Evolutionary conservation across 2,329 filamentous ascomycete genomes (phyloP).

Genomic region (Xylariaceae sp.): DNA sequence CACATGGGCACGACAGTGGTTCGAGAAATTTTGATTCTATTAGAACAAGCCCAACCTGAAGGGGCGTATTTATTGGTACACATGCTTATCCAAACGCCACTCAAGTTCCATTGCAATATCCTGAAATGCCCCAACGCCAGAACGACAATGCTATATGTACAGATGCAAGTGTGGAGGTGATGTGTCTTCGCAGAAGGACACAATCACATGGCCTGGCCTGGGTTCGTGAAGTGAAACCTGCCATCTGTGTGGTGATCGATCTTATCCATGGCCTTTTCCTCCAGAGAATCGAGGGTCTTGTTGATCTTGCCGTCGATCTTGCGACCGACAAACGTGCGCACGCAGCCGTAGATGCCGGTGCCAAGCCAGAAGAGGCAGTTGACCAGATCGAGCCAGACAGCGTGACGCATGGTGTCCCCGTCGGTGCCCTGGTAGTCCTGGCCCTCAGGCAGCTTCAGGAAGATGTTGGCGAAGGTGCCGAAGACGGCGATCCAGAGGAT

Average conservation of each 20-base stretch:
- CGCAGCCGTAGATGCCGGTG: constrained; percentile 37
- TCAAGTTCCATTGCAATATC: no score
- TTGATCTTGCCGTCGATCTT: constrained; percentile 14
- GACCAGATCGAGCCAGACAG: constrained; percentile 67
- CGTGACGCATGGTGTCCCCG: constrained; percentile 58
- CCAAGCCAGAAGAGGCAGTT: constrained; percentile 64
- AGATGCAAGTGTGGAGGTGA: no score
- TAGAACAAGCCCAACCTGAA: no score
- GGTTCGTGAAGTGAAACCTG: constrained; percentile 6
- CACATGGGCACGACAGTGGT: no score
- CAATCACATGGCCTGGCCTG: no score
- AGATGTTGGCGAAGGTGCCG: constrained; percentile 69
- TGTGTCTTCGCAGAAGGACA: no score
- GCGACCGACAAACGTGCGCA: constrained; percentile 33
- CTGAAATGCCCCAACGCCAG: no score
- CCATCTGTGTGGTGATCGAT: constrained; percentile 1
- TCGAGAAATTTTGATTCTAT: no score
- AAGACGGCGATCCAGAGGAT: constrained; percentile 62
- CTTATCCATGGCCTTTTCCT: constrained; percentile 10
- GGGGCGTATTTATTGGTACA: no score
- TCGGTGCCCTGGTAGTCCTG: constrained; percentile 44
- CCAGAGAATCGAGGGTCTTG: constrained; percentile 9
- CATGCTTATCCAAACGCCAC: no score
- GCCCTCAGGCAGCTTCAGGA: constrained; percentile 56
- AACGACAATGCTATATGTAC: no score